These are phyloP conservation scores for Lolium rigidum DNA, from an alignment of 176 grass and related monocot species.

Conservation along the genomic window DNA sequence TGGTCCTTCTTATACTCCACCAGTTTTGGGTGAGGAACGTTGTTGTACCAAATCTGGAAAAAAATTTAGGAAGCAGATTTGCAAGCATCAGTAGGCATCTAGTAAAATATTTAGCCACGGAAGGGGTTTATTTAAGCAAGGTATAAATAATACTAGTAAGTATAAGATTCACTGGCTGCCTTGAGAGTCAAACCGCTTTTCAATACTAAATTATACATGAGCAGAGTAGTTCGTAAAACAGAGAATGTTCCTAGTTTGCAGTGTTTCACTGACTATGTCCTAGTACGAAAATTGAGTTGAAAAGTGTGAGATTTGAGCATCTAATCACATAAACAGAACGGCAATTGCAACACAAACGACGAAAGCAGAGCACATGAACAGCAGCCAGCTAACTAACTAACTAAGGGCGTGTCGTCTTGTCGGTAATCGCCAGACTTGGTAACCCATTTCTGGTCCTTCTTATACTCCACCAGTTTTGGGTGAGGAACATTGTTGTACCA, in stretches of 20 bases:
- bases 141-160: background rate
- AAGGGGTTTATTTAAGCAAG: background rate
- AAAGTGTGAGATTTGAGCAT: background rate
- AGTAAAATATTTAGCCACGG: background rate
- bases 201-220: too few relatives aligned
- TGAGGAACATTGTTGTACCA: constrained; percentile 97
- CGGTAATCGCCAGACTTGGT: constrained; percentile 73
- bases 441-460: constrained; percentile 96
- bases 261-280: background rate
- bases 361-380: constrained; percentile 2
- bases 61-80: constrained; percentile 38
- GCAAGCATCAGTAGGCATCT: background rate
- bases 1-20: constrained; percentile 95
- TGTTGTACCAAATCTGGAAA: constrained; percentile 93
- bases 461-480: constrained; percentile 87
- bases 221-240: background rate
- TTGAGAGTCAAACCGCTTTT: too few relatives aligned
- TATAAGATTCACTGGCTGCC: background rate
- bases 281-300: background rate
- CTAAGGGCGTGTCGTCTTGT: constrained; percentile 15
- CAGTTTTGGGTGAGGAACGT: constrained; percentile 92
- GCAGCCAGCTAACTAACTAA: background rate
- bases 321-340: background rate
- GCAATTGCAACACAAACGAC: too few relatives aligned
- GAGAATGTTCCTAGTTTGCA: background rate